Evolutionary conservation across 2,329 filamentous ascomycete genomes (phyloP).

Genomic region (Aspergillus fischeri): DNA sequence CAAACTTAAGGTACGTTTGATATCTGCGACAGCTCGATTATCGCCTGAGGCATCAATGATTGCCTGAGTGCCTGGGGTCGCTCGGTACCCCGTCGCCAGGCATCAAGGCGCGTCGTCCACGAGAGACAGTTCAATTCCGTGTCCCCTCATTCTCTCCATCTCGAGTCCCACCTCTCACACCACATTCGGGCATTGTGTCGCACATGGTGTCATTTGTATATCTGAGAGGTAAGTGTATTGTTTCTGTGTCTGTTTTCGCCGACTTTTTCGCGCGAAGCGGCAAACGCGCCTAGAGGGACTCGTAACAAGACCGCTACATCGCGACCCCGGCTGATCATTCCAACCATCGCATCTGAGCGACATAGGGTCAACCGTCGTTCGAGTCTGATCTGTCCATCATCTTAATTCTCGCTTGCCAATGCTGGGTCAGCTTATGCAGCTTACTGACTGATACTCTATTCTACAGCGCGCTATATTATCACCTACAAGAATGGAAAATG

Average conservation of each 20-base stretch:
- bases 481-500: slow-evolving; percentile 17
- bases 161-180: background rate
- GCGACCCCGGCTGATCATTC: background rate
- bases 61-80: background rate
- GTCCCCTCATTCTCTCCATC: background rate
- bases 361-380: background rate
- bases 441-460: background rate
- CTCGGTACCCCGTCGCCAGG: slow-evolving; percentile 7
- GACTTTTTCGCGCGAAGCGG: background rate
- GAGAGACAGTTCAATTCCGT: background rate
- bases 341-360: background rate
- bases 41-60: slow-evolving; percentile 7
- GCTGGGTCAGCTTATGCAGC: background rate
- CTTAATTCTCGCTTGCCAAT: background rate
- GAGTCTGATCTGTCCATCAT: background rate
- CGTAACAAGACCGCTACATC: background rate
- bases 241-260: background rate
- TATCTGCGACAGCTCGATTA: no score
- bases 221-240: background rate
- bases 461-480: background rate
- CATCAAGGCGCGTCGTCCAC: slow-evolving; percentile 18
- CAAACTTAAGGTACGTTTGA: background rate
- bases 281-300: background rate
- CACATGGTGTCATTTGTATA: background rate
- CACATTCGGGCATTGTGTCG: background rate